Evolutionary conservation across 139 green algal species (phyloP).

Genomic region (Spirogloea muscicola): DNA sequence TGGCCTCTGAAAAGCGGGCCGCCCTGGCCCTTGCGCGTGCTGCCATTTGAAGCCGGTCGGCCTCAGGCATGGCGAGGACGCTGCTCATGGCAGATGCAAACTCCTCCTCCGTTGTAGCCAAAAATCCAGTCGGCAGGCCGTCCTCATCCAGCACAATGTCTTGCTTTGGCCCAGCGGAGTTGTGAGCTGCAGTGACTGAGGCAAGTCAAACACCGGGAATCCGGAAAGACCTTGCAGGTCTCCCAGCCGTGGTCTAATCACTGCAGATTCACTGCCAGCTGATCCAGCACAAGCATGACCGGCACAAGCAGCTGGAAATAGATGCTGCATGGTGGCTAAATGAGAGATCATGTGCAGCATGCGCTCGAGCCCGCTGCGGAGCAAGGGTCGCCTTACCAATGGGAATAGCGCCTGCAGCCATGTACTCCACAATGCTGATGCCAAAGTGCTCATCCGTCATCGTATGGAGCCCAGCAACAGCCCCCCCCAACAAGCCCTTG

Average conservation of each 20-base stretch:
- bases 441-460: constrained; percentile 99
- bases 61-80: constrained; percentile 17
- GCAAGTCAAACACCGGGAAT: background rate
- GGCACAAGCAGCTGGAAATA: background rate
- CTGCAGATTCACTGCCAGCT: background rate
- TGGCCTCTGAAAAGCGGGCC: constrained; percentile 21
- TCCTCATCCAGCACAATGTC: constrained; percentile 33
- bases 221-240: background rate
- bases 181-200: constrained; percentile 10
- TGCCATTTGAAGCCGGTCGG: constrained; percentile 8
- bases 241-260: background rate
- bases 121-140: constrained; percentile 10
- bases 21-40: background rate
- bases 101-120: constrained; percentile 14
- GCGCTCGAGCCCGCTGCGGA: background rate
- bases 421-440: constrained; percentile 97
- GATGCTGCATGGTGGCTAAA: too few relatives aligned
- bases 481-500: constrained; percentile 65
- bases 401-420: constrained; percentile 70
- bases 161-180: constrained; percentile 22
- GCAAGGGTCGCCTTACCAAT: constrained; percentile 26
- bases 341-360: background rate
- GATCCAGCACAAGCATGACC: background rate
- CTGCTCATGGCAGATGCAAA: constrained; percentile 12
- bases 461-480: constrained; percentile 85